These are phyloP conservation scores for Emericellopsis cladophorae DNA, from an alignment of 2,329 filamentous ascomycete species.

Conservation along the genomic window DNA sequence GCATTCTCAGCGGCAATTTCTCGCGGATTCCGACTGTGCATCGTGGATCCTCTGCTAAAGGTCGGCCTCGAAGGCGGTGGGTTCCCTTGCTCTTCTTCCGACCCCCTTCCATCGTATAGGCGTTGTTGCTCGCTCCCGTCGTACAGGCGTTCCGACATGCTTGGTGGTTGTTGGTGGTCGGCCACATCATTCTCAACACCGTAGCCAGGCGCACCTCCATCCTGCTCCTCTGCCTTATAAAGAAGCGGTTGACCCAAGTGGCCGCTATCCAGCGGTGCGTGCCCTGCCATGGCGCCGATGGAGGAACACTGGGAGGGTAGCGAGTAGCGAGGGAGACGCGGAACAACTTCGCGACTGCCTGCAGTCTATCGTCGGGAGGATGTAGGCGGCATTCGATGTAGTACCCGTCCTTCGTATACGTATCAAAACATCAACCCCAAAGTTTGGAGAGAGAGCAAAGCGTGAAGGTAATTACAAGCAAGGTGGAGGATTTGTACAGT, in stretches of 20 bases:
- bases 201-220: slow-evolving; percentile 8
- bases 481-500: too few species aligned
- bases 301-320: too few species aligned
- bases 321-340: too few species aligned
- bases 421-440: too few species aligned
- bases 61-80: slow-evolving; percentile 5
- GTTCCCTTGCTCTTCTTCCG: neutral
- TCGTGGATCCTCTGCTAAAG: slow-evolving; percentile 41
- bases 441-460: too few species aligned
- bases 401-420: neutral
- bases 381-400: neutral
- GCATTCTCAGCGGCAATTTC: slow-evolving; percentile 19
- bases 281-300: too few species aligned
- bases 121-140: neutral
- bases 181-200: slow-evolving; percentile 9
- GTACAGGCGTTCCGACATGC: slow-evolving; percentile 1
- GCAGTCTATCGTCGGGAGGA: neutral
- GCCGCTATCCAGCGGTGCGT: slow-evolving; percentile 14
- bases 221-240: slow-evolving; percentile 16
- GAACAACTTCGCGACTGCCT: too few species aligned
- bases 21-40: slow-evolving; percentile 68
- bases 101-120: neutral
- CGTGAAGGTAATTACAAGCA: too few species aligned
- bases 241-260: slow-evolving; percentile 30
- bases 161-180: slow-evolving; percentile 5